These are phyloP conservation scores for Pichia sp. DNA, from an alignment of 1,139 yeast genomes.

Conservation along the genomic window DNA sequence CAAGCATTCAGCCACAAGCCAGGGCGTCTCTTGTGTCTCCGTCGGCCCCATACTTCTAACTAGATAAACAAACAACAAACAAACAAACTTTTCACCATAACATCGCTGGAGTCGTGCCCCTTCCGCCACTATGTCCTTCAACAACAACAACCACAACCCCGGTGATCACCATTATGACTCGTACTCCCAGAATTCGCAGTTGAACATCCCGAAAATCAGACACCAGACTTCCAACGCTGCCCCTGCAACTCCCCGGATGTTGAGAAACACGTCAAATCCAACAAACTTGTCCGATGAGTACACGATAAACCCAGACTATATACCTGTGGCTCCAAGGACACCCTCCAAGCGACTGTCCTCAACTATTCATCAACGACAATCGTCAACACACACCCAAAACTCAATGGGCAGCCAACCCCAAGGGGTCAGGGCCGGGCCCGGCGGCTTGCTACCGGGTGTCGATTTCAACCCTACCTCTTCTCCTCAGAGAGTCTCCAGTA, in stretches of 20 bases:
- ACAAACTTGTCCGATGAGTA: constrained; percentile 24
- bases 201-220: constrained; percentile 28
- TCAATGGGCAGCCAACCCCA: background rate
- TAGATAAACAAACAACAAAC: too few species aligned
- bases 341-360: constrained; percentile 16
- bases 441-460: constrained; percentile 25
- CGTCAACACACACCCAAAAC: constrained; percentile 4
- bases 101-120: too few species aligned
- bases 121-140: background rate
- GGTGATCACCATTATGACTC: background rate
- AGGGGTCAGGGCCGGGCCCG: background rate
- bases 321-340: constrained; percentile 16
- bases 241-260: constrained; percentile 80
- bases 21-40: too few species aligned
- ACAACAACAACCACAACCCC: background rate
- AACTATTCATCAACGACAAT: constrained; percentile 11
- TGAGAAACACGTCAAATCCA: constrained; percentile 46
- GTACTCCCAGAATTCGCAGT: constrained; percentile 4
- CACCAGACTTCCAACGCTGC: constrained; percentile 34
- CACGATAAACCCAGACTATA: constrained; percentile 23
- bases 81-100: too few species aligned
- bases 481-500: constrained; percentile 17
- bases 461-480: constrained; percentile 19
- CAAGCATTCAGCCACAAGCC: too few species aligned
- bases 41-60: too few species aligned